Percentiles rank a stretch among this genome's conserved stretches.
Evolutionary conservation across 1,284 basidiomycete species (phyloP).

Genomic region (Tetrapyrgos nigripes): DNA sequence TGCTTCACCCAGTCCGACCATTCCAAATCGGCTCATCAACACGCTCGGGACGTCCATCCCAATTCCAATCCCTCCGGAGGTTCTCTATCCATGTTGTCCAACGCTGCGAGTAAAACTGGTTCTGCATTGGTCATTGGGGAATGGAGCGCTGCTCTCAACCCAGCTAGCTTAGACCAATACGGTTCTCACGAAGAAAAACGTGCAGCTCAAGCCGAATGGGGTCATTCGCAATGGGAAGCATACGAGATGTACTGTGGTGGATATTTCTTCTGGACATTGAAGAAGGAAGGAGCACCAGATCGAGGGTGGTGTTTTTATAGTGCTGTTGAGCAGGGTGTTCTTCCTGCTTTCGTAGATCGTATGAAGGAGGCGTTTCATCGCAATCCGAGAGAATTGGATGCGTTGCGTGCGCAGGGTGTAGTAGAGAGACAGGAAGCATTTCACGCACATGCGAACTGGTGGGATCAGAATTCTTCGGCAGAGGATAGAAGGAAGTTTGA

Average conservation of each 20-base stretch:
- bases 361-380: constrained; percentile 2
- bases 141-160: constrained; percentile 84
- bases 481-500: constrained; percentile 56
- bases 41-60: constrained; percentile 45
- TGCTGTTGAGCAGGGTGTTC: constrained; percentile 13
- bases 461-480: constrained; percentile 12
- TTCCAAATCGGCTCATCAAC: constrained; percentile 60
- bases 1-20: constrained; percentile 78
- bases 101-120: constrained; percentile 50
- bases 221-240: constrained; percentile 71
- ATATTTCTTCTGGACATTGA: constrained; percentile 87
- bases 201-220: constrained; percentile 54
- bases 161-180: constrained; percentile 58
- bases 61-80: constrained; percentile 48
- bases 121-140: constrained; percentile 77
- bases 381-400: neutral
- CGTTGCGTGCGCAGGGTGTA: constrained; percentile 25
- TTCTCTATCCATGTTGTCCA: constrained; percentile 50
- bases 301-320: constrained; percentile 15
- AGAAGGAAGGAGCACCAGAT: constrained; percentile 15
- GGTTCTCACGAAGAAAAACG: constrained; percentile 52
- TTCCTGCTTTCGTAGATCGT: constrained; percentile 9
- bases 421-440: constrained; percentile 59
- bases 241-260: constrained; percentile 76
- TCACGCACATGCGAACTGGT: constrained; percentile 52